Evolutionary conservation across 805 yeast species (phyloP), one percentile per base, ranked within the genome.

Genomic region (Brettanomyces bruxellensis): DNA sequence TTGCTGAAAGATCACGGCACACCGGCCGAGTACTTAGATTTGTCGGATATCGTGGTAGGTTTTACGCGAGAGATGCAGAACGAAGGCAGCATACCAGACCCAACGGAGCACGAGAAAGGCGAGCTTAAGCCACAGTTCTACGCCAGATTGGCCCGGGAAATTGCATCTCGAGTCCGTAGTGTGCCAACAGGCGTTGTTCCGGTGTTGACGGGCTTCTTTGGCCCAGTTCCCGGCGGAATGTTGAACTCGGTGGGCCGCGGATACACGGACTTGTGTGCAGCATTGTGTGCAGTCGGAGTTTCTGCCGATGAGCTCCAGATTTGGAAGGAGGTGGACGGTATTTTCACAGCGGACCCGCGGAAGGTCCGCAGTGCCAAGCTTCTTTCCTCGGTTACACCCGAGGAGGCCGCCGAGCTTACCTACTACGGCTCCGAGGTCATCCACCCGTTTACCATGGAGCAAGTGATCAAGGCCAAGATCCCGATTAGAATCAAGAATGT

Each of bases 261-360:
- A 36, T 93, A 93, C 67, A 93, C 99, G 8, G 99, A 93, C 64
- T 71, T 93, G 56, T 93, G 99, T 72, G 99, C 99, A 18, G 99
- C 98, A 1, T 73, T 93, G 59, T 77, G 89, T 37, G 96, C 99
- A 0, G 98, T 93, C 28, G 99, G 97, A 1, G 67, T 84, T 43
- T 78, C 75, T 51, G 97, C 98, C 4, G 95, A 88, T 40, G 99
- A 93, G 67, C 73, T 93, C 51, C 99, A 93, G 69, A 87, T 93
- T 43, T 93, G 99, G 99, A 93, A 93, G 59, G 99, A 93, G 70
- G 99, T 93, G 45, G 99, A 93, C 63, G 99, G 99, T 57, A 93
- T 93, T 37, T 93, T 93, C 71, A 90, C 98, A 0, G 99, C 99
- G 3, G 99, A 93, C 63, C 99, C 99, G 38, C 75, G 99, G 50